These are phyloP conservation scores for Annona squamosa DNA, from an alignment of 164 flowering plant species.

Conservation along the genomic window DNA sequence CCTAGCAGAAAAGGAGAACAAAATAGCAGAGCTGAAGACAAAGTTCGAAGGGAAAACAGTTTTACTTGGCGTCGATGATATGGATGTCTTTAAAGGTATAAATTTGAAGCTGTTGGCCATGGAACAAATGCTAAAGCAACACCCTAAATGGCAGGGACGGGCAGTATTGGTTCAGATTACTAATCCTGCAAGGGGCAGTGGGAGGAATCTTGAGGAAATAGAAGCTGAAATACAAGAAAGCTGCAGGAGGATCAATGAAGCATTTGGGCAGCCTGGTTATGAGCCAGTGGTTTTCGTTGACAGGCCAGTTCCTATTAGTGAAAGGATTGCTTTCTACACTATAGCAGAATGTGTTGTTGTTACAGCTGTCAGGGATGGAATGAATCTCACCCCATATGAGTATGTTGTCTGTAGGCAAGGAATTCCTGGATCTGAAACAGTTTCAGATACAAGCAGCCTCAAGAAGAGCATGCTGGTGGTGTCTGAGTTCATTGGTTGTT, in stretches of 20 bases:
- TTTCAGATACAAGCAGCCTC: slow-evolving; percentile 30
- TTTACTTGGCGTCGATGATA: slow-evolving; percentile 69
- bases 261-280: slow-evolving; percentile 46
- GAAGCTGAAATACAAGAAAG: slow-evolving; percentile 6
- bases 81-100: slow-evolving; percentile 77
- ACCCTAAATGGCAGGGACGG: slow-evolving; percentile 63
- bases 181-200: slow-evolving; percentile 68
- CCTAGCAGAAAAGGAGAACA: slow-evolving; percentile 52
- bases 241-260: slow-evolving; percentile 41
- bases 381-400: slow-evolving; percentile 74
- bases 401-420: slow-evolving; percentile 65
- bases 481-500: slow-evolving; percentile 79
- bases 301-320: slow-evolving; percentile 43
- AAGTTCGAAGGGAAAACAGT: slow-evolving; percentile 67
- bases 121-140: slow-evolving; percentile 62
- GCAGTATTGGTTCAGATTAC: slow-evolving; percentile 66
- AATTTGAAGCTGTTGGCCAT: slow-evolving; percentile 62
- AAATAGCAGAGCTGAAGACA: slow-evolving; percentile 47
- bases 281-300: slow-evolving; percentile 61
- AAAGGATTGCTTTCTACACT: slow-evolving; percentile 53
- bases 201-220: slow-evolving; percentile 48
- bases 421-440: slow-evolving; percentile 11
- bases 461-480: slow-evolving; percentile 71
- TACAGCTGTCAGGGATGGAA: slow-evolving; percentile 75
- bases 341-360: slow-evolving; percentile 74